Evolutionary conservation across 345 rosid species (phyloP), one percentile per base, ranked within the genome.

Genomic region (Arabis alpina): DNA sequence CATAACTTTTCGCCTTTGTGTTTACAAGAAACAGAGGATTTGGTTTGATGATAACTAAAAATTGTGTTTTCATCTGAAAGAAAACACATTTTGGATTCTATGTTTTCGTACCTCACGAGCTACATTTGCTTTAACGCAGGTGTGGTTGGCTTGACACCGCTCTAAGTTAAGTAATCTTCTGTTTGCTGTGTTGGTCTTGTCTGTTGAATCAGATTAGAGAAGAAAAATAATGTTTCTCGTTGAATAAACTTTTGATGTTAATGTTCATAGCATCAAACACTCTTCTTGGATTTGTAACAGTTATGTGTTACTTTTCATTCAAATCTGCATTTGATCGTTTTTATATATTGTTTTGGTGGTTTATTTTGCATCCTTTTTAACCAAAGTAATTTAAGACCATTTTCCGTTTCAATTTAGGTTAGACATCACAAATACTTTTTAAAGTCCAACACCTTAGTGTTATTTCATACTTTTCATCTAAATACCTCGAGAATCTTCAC

Each of bases 91-190:
- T 61, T 12, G 10, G 49, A 39, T 3, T 16, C 36, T 8, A 4
- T 66, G 61, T 66, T 7, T 58, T 4, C 0, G 13, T 55, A 72
- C 9, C 72, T 73, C 60, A 73, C 30, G 61, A 65, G 48, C 28
- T 50, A 58, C 3, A 9, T 36, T 16, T 62, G 68, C 44, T 66
- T 2, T 25, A 14, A 32, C 2, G 68, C 63, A 74, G 78, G 78
- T 67, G 78, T 74, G 62, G 16, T 74, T 61, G 78, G 78, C 47
- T 68, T 74, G 73, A 74, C 64, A 39, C 78, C 78, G 19, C 64
- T 67, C 53, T 74, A 60, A 74, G 68, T 51, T 54, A 72, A 60
- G 48, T 50, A 32, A 61, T 6, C 61, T 51, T 43, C 4, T 50
- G 67, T 58, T 61, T 58, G 59, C 55, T 66, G 28, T 65, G 66